Base-by-base conservation (phyloP, 208 protist genomes). In the Acanthamoeba polyphaga region DNA sequence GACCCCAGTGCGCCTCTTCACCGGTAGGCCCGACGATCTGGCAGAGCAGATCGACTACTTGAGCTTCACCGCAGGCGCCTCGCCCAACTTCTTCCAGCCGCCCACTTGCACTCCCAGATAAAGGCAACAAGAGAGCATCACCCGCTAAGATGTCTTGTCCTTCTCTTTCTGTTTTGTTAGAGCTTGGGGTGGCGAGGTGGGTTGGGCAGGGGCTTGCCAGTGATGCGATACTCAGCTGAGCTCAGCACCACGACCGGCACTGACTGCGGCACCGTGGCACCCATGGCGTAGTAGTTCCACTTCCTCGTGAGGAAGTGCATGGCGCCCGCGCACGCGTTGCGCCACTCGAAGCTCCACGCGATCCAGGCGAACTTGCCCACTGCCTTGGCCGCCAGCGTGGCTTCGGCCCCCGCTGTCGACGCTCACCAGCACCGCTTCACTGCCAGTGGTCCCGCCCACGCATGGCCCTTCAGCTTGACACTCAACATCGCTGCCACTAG, bases 231-330 rank as follows among this genome's bases (percentile, higher is more conserved):
- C 17, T 60, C 55, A 17, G 24, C 29, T 1, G 22, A 29, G 29
- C 76, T 84, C 29, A 84, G 12, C 38, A 92, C 87, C 6, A 74
- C 7, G 1, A 92, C 87, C 0, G 53, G 55, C n/a, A 92, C 58
- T 4, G 55, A 46, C 87, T 92, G 87, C 66, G 62, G 55, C 32
- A 92, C 87, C 24, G 53, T 92, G 17, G 53, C 62, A 3, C 58
- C 87, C 87, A 92, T 92, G 60, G 53, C 62, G 66, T 92, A 92
- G 60, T 74, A 68, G 53, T 92, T 92, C 87, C 87, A 92, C 27
- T n/a, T 7, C 9, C 76, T 51, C 53, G 15, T 38, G 49, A 92
- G 62, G 55, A 70, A 49, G 87, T 92, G 43, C n/a, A 46, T 60
- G 55, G 55, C 55, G 60, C 87, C 87, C 6, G 43, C 55, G 38